A percentile compares a stretch with the other conserved stretches of the same genome.
Conservation (phyloP, 2,329 filamentous ascomycete species). For the Alternaria triticina region DNA sequence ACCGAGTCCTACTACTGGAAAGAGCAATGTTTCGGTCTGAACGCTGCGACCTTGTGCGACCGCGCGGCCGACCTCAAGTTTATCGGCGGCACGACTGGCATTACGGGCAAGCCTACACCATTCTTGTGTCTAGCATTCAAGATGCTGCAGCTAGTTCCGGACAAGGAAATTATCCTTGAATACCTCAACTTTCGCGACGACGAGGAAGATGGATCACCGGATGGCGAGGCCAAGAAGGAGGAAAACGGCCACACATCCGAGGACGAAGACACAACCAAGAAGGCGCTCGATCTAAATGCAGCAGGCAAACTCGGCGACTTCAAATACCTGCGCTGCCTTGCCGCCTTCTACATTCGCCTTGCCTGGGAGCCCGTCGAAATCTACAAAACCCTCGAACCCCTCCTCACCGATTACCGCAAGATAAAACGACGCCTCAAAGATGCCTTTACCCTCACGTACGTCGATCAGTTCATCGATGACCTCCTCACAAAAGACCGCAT, state of each 20-base stretch:
- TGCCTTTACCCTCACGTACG: slow-evolving; percentile 75
- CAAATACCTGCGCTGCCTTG: slow-evolving; percentile 85
- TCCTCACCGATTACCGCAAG: slow-evolving; percentile 82
- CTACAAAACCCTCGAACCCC: slow-evolving; percentile 79
- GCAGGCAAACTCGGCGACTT: slow-evolving; percentile 53
- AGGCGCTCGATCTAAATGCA: slow-evolving; percentile 36
- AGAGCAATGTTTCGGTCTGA: slow-evolving; percentile 96
- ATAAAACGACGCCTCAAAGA: slow-evolving; percentile 76
- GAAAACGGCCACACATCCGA: slow-evolving; percentile 5
- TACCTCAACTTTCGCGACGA: slow-evolving; percentile 69
- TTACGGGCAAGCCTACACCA: slow-evolving; percentile 83
- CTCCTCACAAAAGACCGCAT: slow-evolving; percentile 86
- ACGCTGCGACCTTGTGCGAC: slow-evolving; percentile 80
- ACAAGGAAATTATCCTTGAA: slow-evolving; percentile 76
- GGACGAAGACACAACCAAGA: slow-evolving; percentile 9
- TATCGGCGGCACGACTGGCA: slow-evolving; percentile 87
- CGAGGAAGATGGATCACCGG: slow-evolving; percentile 23
- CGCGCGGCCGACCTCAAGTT: slow-evolving; percentile 84
- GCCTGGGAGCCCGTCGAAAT: slow-evolving; percentile 84
- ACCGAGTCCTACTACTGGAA: slow-evolving; percentile 97
- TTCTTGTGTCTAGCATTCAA: slow-evolving; percentile 97
- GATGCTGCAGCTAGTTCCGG: slow-evolving; percentile 84
- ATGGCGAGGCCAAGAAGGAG: slow-evolving; percentile 46
- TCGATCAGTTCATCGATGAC: slow-evolving; percentile 95
- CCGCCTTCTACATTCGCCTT: slow-evolving; percentile 90